phyloP scores from a whole-genome alignment of 441 rosid species.

The Dalechampia spathulata region DNA sequence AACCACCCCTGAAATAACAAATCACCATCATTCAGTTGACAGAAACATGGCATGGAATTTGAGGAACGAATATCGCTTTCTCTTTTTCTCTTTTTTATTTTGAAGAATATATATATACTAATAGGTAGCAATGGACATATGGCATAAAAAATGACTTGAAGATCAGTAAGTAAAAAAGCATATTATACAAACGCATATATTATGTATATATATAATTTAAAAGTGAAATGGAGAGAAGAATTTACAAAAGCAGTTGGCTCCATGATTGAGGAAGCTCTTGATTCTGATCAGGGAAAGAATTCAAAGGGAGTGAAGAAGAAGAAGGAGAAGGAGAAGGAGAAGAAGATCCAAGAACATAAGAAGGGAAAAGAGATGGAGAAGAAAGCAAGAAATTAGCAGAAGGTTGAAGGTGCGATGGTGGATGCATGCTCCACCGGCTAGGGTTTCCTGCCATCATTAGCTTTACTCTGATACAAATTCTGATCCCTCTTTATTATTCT shows the following conservation, averaged over 20 bases:
- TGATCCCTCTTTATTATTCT: constrained; percentile 6
- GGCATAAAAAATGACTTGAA: background rate
- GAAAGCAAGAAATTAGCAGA: constrained; percentile 30
- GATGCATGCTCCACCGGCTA: constrained; percentile 57
- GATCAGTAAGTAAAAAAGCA: background rate
- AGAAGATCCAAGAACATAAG: constrained; percentile 37
- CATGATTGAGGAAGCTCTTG: constrained; percentile 69
- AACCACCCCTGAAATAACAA: constrained; percentile 37
- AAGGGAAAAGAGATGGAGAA: constrained; percentile 28
- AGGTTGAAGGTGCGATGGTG: constrained; percentile 33
- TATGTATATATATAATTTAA: too few relatives aligned
- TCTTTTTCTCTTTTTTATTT: too few relatives aligned
- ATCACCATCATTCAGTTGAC: background rate
- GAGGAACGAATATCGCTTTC: too few relatives aligned
- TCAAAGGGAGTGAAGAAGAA: constrained; percentile 35
- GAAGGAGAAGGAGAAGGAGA: constrained; percentile 34
- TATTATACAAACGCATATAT: too few relatives aligned
- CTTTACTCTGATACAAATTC: constrained; percentile 14
- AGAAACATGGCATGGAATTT: too few relatives aligned
- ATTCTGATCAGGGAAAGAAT: constrained; percentile 47
- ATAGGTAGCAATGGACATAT: too few relatives aligned
- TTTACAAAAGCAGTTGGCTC: constrained; percentile 86
- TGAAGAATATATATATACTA: too few relatives aligned
- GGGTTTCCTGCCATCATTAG: constrained; percentile 74
- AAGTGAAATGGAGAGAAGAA: background rate